Base-by-base conservation (phyloP, 495 filamentous ascomycete genomes). In the Oidiodendron maius region DNA sequence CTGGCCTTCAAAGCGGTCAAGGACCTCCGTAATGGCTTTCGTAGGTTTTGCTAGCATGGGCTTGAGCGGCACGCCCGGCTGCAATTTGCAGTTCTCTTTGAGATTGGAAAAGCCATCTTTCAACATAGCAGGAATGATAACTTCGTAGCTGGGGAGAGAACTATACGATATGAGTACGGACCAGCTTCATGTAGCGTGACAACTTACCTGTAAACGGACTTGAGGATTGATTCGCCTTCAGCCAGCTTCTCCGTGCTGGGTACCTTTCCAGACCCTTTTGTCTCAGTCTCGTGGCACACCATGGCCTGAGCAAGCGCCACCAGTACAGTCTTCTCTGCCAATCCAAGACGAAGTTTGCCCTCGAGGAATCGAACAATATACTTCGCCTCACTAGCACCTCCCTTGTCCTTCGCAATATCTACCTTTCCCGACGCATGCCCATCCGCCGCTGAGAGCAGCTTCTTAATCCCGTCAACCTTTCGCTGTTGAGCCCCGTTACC, bases 1-100 rank as follows among this genome's bases (percentile, higher is more conserved):
- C 62, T 94, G 91, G 28, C 85, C 81, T 67, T 97, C 93, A 57
- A 98, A 98, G 13, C 94, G 86, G 66, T 98, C 93, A 1, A 97
- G 80, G 0, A 98, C 94, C 65, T 98, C 93, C 0, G 89, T 94
- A 55, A 98, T 97, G n/a, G 93, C 89, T 65, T 98, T 98, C 0
- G 94, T 98, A 1, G 93, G 94, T 57, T 96, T 97, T 4, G 93
- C 93, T 69, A 98, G 79, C 93, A 98, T 98, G 56, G 93, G 93
- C 66, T 97, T 98, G 28, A 98, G 77, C 16, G 93, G 93, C 18
- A 98, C 84, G 50, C 93, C 93, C 2, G 94, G 90, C 46, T 90
- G 86, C 21, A 98, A 77, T 62, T 93, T 95, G 82, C 93, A 98
- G 35, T 84, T 77, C 6, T 95, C 80, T 26, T 77, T 76, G 10